Conservation (phyloP, 2,329 filamentous ascomycete species). For the Phoma sp. region DNA sequence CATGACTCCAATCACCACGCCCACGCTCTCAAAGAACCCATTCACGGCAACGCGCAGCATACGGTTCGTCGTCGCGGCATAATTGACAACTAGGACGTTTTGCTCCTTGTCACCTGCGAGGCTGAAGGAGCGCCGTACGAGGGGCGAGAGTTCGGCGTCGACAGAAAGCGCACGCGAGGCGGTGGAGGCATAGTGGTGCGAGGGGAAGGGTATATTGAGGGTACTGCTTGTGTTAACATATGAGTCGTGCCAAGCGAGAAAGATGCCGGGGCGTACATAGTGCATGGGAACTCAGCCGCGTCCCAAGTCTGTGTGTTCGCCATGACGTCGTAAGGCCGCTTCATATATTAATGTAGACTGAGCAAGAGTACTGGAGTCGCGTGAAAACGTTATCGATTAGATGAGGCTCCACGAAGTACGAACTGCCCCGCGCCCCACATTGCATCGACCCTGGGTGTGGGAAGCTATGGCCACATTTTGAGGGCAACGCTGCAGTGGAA, state of each 20-base stretch:
- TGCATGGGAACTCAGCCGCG: conserved; percentile 48
- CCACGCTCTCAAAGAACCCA: conserved; percentile 90
- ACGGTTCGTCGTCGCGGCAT: conserved; percentile 88
- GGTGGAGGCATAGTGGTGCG: conserved; percentile 75
- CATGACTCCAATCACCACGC: conserved; percentile 87
- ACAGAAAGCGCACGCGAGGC: conserved; percentile 80
- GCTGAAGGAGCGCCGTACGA: conserved; percentile 76
- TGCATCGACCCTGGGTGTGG: not conserved
- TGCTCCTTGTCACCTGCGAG: conserved; percentile 51
- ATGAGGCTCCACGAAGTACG: not conserved
- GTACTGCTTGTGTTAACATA: conserved; percentile 57
- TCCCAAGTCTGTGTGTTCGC: conserved; percentile 21
- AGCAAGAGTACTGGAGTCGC: not conserved
- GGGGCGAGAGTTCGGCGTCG: conserved; percentile 86
- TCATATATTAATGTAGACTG: conserved; percentile 1
- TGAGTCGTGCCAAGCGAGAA: too few species aligned
- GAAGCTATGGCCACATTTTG: conserved; percentile 22
- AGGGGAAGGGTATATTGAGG: conserved; percentile 82
- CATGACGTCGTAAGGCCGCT: conserved; percentile 22
- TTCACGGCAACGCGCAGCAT: conserved; percentile 97
- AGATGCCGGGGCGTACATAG: conserved; percentile 47
- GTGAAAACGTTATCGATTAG: conserved; percentile 12
- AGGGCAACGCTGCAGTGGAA: not conserved
- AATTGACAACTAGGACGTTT: conserved; percentile 73
- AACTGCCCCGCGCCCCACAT: conserved; percentile 13